Evolutionary conservation across 2,329 filamentous ascomycete species (phyloP).

Genomic region (Tolypocladium tundrense): DNA sequence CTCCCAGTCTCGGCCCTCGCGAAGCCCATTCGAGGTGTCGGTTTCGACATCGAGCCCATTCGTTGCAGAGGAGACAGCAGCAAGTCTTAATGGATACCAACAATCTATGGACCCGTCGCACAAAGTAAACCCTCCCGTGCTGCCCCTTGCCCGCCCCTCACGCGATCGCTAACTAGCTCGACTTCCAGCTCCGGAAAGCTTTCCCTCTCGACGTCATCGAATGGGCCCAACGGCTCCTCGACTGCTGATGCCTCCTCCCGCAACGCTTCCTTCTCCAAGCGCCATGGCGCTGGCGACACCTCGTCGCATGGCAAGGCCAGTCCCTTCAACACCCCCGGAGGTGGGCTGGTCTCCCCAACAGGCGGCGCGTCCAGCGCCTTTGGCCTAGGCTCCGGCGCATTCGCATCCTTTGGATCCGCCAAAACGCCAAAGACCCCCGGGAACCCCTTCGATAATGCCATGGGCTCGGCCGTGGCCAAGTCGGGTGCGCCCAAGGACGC

Average conservation of each 20-base stretch:
- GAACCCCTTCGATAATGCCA: conserved; percentile 68
- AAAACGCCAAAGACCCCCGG: conserved; percentile 84
- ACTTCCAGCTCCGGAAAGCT: conserved; percentile 69
- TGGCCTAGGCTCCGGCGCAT: conserved; percentile 86
- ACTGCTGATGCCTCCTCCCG: conserved; percentile 49
- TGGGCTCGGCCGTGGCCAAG: conserved; percentile 32
- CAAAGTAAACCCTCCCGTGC: conserved; percentile 46
- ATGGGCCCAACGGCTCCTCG: conserved; percentile 39
- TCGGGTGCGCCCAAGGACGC: conserved; percentile 19
- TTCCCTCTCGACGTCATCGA: conserved; percentile 68
- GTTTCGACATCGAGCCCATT: conserved; percentile 7
- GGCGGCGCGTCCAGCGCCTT: conserved; percentile 78
- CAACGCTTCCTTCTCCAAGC: conserved; percentile 56
- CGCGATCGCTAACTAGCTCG: conserved; percentile 9
- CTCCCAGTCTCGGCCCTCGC: conserved; percentile 7
- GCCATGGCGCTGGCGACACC: conserved; percentile 60
- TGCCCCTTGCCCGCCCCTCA: not conserved
- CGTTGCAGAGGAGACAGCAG: conserved; percentile 8
- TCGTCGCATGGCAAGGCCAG: conserved; percentile 69
- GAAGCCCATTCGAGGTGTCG: conserved; percentile 12
- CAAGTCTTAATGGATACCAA: conserved; percentile 43
- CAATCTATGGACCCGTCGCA: conserved; percentile 67
- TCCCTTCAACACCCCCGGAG: conserved; percentile 66
- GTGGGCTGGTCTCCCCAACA: conserved; percentile 29
- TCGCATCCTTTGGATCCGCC: conserved; percentile 72